Evolutionary conservation across 1,139 yeast species (phyloP), one percentile per base, ranked within the genome.

Genomic region (Pichia norvegensis): DNA sequence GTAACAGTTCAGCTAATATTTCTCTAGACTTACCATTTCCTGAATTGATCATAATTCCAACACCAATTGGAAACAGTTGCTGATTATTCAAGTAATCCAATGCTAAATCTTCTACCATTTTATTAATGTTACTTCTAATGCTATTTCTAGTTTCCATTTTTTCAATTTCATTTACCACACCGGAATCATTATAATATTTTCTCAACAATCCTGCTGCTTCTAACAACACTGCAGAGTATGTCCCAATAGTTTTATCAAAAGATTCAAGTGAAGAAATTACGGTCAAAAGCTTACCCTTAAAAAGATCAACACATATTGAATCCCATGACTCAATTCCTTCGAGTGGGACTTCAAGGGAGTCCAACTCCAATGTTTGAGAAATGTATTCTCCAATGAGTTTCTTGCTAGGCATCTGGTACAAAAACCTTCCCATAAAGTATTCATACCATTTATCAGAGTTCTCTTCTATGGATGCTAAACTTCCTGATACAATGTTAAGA

Each of bases 381-480:
- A 70, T 62, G 53, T 75, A 78, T 48, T 76, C 79, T 16, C 54
- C 52, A 3, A 75, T 51, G 25, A 75, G 59, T 23, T 69, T 66
- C 16, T 60, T 50, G 2, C 78, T 68, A 33, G 84, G 82, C 37
- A 85, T 78, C 57, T 79, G 81, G 60, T 70, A 87, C 44, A 79
- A 67, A 25, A 79, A 67, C 38, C 82, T 71, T 1, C 85, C 82
- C 41, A 78, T 69, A 41, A 78, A 70, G 19, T 81, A 71, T 57
- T 85, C 95, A 60, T 79, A 84, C 95, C 95, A 86, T 1, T 75
- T 66, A 7, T 67, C 66, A 33, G 82, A 70, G 46, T 64, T 67
- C 16, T 65, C 66, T 2, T 76, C 59, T 23, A 81, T 79, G 0
- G 78, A 66, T 38, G 70, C 69, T 13, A 75, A 72, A 44, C 75